Conservation (phyloP, 768 basidiomycete species). For the Gymnopilus junonius region DNA sequence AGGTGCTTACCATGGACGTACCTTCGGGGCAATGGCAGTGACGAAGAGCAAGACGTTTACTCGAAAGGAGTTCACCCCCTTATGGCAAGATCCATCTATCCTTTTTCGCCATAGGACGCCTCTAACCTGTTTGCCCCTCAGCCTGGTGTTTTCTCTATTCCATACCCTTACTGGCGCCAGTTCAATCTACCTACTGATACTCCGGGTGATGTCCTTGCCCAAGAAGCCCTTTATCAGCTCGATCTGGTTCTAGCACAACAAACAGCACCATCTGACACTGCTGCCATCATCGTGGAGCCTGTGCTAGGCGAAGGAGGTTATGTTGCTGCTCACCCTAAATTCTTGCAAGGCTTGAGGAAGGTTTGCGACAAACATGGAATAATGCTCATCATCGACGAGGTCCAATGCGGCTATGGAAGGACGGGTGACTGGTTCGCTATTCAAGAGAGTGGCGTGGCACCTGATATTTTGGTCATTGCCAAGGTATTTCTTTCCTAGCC, state of each 20-base stretch:
- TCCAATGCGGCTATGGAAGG: constrained; percentile 89
- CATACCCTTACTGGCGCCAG: constrained; percentile 96
- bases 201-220: constrained; percentile 57
- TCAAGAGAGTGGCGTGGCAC: constrained; percentile 81
- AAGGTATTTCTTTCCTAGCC: constrained; percentile 54
- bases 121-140: constrained; percentile 30
- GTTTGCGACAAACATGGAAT: constrained; percentile 91
- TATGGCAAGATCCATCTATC: constrained; percentile 61
- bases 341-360: constrained; percentile 76
- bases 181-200: constrained; percentile 61
- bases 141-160: constrained; percentile 82
- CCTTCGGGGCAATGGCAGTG: constrained; percentile 90
- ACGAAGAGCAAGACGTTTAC: constrained; percentile 96
- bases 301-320: constrained; percentile 97
- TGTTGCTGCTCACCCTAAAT: constrained; percentile 82
- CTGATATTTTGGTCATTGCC: constrained; percentile 89
- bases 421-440: constrained; percentile 86
- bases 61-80: constrained; percentile 77
- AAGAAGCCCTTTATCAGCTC: constrained; percentile 77
- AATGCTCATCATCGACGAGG: constrained; percentile 84
- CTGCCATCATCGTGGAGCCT: constrained; percentile 93
- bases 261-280: constrained; percentile 82
- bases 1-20: constrained; percentile 91
- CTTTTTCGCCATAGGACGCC: background rate
- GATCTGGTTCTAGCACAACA: constrained; percentile 80